Evolutionary conservation across 768 basidiomycete species (phyloP).

Genomic region (Gelatoporia subvermispora): DNA sequence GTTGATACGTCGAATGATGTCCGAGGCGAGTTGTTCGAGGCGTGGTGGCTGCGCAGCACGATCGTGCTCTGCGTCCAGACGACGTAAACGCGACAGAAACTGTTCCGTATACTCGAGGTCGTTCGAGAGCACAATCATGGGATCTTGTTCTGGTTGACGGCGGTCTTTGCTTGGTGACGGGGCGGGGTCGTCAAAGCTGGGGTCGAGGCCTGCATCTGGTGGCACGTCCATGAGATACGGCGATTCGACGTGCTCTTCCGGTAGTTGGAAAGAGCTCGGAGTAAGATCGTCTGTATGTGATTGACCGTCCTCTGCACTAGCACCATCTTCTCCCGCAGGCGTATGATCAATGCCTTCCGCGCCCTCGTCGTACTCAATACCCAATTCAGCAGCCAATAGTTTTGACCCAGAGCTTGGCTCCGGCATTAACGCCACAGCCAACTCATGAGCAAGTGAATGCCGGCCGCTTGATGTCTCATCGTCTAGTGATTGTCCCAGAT

Average conservation of each 20-base stretch:
- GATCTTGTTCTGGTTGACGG: constrained; percentile 41
- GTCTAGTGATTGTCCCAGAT: constrained; percentile 32
- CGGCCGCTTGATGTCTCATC: constrained; percentile 42
- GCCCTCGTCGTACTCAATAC: constrained; percentile 85
- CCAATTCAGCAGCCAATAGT: constrained; percentile 82
- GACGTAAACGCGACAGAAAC: constrained; percentile 68
- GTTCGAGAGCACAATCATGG: constrained; percentile 67
- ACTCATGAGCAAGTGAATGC: constrained; percentile 81
- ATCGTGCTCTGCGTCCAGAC: constrained; percentile 52
- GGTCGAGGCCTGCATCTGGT: constrained; percentile 33
- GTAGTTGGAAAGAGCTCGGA: constrained; percentile 8
- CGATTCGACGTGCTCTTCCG: constrained; percentile 1
- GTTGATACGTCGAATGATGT: constrained; percentile 74
- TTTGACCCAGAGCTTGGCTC: constrained; percentile 77
- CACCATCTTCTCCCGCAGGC: constrained; percentile 25
- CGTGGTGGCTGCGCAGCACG: constrained; percentile 23
- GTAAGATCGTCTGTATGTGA: constrained; percentile 19
- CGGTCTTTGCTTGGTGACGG: constrained; percentile 25
- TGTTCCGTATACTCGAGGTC: constrained; percentile 75
- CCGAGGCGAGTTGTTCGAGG: constrained; percentile 69
- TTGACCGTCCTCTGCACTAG: constrained; percentile 21
- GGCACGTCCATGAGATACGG: constrained; percentile 25
- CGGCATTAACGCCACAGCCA: constrained; percentile 83
- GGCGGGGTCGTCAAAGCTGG: constrained; percentile 36
- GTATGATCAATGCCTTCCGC: constrained; percentile 73